Base-by-base conservation (phyloP, 495 filamentous ascomycete genomes). In the Talaromyces stipitatus region DNA sequence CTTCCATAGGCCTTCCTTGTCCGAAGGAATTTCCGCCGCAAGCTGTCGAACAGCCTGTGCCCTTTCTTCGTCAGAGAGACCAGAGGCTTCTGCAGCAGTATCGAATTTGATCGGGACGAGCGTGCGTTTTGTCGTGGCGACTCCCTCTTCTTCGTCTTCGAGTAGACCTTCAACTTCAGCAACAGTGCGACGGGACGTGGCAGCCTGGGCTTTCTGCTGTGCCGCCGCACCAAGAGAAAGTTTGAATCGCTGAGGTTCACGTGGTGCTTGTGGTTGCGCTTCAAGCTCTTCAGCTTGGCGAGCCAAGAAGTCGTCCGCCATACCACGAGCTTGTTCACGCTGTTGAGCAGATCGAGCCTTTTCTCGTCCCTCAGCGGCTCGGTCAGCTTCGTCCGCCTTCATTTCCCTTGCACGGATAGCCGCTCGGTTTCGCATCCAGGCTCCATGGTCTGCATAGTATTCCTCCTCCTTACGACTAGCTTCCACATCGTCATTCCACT, bases 81-180 rank as follows among this genome's bases (percentile, higher is more conserved):
- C 81, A 32, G 82, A 80, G 22, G 83, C 83, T 58, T 82, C 79
- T 23, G 83, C 84, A 20, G 85, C 80, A 43, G 82, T 83, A 64
- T 97, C 92, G 70, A 92, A 95, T 61, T 92, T 89, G 75, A 97
- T 95, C 14, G 92, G 92, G 46, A 95, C 81, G 26, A 97, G 89
- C 46, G 86, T 87, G 0, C 92, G 83, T 69, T 88, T 89, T 8
- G 84, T 77, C 5, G 81, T 85, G 16, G 78, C 75, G 46, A 84
- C 82, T n/a, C 77, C 80, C 58, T 96, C 89, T 61, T 95, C 91
- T 66, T 96, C 91, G 67, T 96, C 92, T 70, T 97, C 94, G 54
- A 99, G 76, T 16, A 99, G 73, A 11, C 89, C 90, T 74, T 97
- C 95, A 28, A 97, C 89, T 70, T 96, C 95, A 54, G 91, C 92